Evolutionary conservation across 2,329 filamentous ascomycete species (phyloP), one percentile per base, ranked within the genome.

Genomic region (Emmonsiellopsis sp.): DNA sequence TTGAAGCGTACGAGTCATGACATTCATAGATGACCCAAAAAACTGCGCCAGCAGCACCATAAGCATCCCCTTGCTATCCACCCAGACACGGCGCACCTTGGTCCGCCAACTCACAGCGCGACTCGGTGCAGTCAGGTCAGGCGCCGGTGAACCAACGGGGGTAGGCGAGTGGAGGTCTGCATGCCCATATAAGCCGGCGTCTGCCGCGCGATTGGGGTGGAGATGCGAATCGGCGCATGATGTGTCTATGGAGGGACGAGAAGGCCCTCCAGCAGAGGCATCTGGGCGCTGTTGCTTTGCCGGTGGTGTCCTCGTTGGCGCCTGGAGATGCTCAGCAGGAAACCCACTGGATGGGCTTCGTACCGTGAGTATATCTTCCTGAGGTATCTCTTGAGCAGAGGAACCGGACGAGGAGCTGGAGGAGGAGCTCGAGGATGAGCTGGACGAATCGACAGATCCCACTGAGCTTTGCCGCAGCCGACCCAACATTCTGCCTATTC

Each of bases 1-100:
- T 66, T 94, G 88, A 40, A 95, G 74, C 9, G 92, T 68, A 16
- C 89, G 79, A 0, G 89, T 87, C 41, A 83, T 83, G 8, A 94
- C 81, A 66, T 93, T 94, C 91, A 95, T 95, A 51, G 87, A 70
- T 0, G 86, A 84, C 1, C 85, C 89, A 61, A 95, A 95, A 37
- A 93, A 73, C 68, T 95, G 89, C 0, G 89, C 80, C 2, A 85
- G 57, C 15, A 90, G 74, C 43, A 95, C 87, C 44, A 90, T 75
- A 20, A 86, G 74, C 16, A 91, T 78, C 1, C 87, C 87, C 59
- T 85, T 84, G 63, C 93, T 90, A 52, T 75, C 72, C 4, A 70
- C 58, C 85, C 85, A 89, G 50, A 65, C 52, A 1, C 54, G 37
- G 7, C 11, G 63, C 59, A 63, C 55, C 43, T 57, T 64, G 32